Evolutionary conservation across 2,329 filamentous ascomycete genomes (phyloP), one percentile per base, ranked within the genome.

Genomic region (Colletotrichum tabaci): DNA sequence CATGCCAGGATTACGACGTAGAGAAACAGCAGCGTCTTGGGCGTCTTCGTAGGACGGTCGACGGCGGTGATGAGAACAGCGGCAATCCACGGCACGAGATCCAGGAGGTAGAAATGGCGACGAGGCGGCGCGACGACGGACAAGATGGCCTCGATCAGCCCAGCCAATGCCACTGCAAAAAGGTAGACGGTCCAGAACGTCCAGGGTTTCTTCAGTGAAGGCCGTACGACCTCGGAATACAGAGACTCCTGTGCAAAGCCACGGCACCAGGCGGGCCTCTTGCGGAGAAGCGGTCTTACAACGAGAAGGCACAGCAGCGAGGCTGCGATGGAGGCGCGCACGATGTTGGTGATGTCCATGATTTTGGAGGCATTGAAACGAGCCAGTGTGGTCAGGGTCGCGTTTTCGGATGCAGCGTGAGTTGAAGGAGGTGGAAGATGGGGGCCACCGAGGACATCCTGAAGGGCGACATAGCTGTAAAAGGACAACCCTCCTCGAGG

Each of bases 241-340:
- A 65, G 44, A 1, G 67, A 73, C 74, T 87, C 85, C 10, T 79
- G 76, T 3, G 85, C 85, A 70, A 87, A 87, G 2, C 82, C 81
- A 12, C 78, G 80, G 16, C 81, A 76, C 84, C 84, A 87, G 53
- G 76, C 77, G 0, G 85, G 84, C 1, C 82, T 76, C 3, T 73
- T 71, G 4, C 77, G 77, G 2, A 76, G 71, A 7, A 83, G 66
- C 3, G 74, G 76, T 4, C 74, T 67, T 61, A 67, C 35, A 55
- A 77, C 52, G 60, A 77, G 77, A 30, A 81, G 38, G 63, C 82
- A 79, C 18, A 83, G 61, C 21, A 80, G 67, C 26, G 78, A 61
- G 6, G 77, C 75, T 9, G 78, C 74, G 12, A 82, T 56, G 6
- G 82, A 75, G 40, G 78, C 78, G 63, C 80, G 77, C 9, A 76